Conservation (phyloP, 495 filamentous ascomycete genomes). For the Cercophora samala region DNA sequence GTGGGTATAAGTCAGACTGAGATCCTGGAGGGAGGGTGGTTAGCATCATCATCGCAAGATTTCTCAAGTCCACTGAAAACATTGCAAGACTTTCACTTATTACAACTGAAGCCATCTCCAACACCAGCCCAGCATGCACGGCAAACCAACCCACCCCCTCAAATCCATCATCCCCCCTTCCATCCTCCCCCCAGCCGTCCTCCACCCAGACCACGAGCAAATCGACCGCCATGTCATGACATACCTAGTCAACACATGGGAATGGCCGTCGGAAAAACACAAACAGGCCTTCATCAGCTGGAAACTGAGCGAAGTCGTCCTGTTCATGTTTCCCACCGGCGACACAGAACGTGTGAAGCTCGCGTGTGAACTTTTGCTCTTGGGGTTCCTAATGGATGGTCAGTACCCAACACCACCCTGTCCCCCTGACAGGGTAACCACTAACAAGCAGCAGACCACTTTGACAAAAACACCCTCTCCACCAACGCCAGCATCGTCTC, state of each 20-base stretch:
- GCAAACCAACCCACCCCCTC: slow-evolving; percentile 14
- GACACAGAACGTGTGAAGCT: slow-evolving; percentile 23
- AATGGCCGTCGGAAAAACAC: slow-evolving; percentile 22
- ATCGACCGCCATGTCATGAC: slow-evolving; percentile 22
- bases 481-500: slow-evolving; percentile 15
- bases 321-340: slow-evolving; percentile 27
- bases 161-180: slow-evolving; percentile 16
- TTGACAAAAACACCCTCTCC: slow-evolving; percentile 19
- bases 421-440: background rate
- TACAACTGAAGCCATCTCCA: too few species aligned
- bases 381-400: slow-evolving; percentile 31
- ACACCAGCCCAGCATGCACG: background rate
- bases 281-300: slow-evolving; percentile 24
- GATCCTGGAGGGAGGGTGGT: too few species aligned
- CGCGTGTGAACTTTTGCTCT: slow-evolving; percentile 24
- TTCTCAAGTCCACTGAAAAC: too few species aligned
- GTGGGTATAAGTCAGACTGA: background rate
- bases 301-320: slow-evolving; percentile 26
- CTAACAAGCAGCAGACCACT: slow-evolving; percentile 15
- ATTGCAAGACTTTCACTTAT: too few species aligned
- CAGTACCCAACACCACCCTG: background rate
- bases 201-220: slow-evolving; percentile 23
- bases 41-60: too few species aligned
- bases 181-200: slow-evolving; percentile 4
- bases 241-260: slow-evolving; percentile 27